Evolutionary conservation across 1,284 basidiomycete genomes (phyloP), one percentile per base, ranked within the genome.

Genomic region (Naganishia sp.): DNA sequence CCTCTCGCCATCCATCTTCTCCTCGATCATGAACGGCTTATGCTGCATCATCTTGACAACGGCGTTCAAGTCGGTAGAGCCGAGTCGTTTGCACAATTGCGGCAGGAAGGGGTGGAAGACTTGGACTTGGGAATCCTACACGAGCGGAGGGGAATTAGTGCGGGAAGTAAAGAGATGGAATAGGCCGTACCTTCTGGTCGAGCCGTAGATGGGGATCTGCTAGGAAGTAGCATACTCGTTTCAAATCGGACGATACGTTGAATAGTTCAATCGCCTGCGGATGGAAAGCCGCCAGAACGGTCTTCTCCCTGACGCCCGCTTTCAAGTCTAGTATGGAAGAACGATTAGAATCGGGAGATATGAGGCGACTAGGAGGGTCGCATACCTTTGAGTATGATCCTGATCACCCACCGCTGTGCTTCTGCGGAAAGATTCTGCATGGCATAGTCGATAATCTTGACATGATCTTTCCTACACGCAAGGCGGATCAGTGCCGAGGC

Each of bases 1-100:
- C 33, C 94, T 83, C 77, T 98, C 94, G 1, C 94, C 94, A 74
- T 98, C 94, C 1, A 96, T 84, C 77, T 97, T 98, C 80, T 98
- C 94, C 75, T 97, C 94, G 54, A 98, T 90, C 69, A 92, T 82
- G 75, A 96, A 96, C 57, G 80, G 78, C n/a, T 75, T 84, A 79
- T 15, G 81, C 71, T 48, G 74, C 86, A 96, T 93, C 60, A 89
- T 85, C 72, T 89, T 90, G 55, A 94, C 87, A 0, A 92, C 87
- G 18, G 89, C 88, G 70, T 89, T 88, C 36, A 94, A 85, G 67
- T 85, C 88, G 67, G 84, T 74, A 0, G 72, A 85, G 0, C 86
- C 88, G 0, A 90, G 90, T 13, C 93, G 86, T 72, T 90, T 91
- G 80, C 92, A 95, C 36, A 97, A 84, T 88, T 96, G 96, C 0